These are phyloP conservation scores for Scheffersomyces parashehatae DNA, from an alignment of 1,139 yeast species.

Conservation along the genomic window DNA sequence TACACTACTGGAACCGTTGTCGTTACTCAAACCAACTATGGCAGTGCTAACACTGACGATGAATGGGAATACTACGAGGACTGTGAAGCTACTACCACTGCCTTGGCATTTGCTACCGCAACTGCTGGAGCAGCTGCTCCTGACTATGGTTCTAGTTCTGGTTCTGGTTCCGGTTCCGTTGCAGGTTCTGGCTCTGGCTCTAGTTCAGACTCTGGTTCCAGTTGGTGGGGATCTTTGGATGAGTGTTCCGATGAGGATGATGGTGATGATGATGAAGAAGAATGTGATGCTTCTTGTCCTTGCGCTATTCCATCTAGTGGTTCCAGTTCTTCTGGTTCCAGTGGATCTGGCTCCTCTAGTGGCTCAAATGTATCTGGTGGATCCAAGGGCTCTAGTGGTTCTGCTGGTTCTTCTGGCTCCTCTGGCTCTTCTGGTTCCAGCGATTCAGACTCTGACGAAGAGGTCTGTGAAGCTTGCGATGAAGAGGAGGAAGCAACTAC, in stretches of 20 bases:
- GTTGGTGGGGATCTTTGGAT: slow-evolving; percentile 44
- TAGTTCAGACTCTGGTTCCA: slow-evolving; percentile 44
- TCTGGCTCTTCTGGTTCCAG: slow-evolving; percentile 8
- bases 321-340: too few relatives aligned
- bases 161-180: slow-evolving; percentile 32
- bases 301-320: slow-evolving; percentile 24
- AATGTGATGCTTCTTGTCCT: slow-evolving; percentile 44
- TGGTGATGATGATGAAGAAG: slow-evolving; percentile 15
- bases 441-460: slow-evolving; percentile 28
- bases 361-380: too few relatives aligned
- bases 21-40: background rate
- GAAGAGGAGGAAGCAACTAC: slow-evolving; percentile 40
- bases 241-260: slow-evolving; percentile 45
- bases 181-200: slow-evolving; percentile 41
- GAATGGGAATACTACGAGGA: slow-evolving; percentile 2
- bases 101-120: background rate
- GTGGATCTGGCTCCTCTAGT: too few relatives aligned
- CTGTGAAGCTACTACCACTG: slow-evolving; percentile 1
- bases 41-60: background rate
- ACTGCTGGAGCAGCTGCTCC: slow-evolving; percentile 3
- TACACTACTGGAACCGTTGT: background rate
- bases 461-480: slow-evolving; percentile 49
- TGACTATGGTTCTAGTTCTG: slow-evolving; percentile 18
- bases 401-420: too few relatives aligned
- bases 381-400: too few relatives aligned